Base-by-base conservation (phyloP, 139 green algal species). In the Zygnema circumcarinatum region DNA sequence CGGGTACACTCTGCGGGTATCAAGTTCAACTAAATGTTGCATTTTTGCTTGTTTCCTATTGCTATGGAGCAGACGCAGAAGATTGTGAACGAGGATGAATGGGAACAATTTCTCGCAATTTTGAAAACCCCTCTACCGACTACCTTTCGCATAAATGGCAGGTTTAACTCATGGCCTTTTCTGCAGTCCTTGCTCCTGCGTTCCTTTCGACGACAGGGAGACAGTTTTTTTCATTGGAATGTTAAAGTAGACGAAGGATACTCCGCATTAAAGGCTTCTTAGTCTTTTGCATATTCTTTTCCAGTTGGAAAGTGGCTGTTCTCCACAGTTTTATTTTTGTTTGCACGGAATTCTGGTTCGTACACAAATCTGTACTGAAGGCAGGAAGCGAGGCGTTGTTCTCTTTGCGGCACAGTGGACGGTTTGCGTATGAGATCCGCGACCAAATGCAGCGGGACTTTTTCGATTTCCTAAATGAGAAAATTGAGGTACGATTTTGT, bases 101-200 rank as follows among this genome's bases (percentile, higher is more conserved):
- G 96, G 95, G 93, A 96, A 0, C 91, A 68, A 0, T 99, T 99
- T 87, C 81, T 99, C 41, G 79, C 53, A 0, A 83, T 79, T 11
- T 91, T 99, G 38, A 88, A 92, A 38, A 93, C 56, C 36, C 94
- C 92, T 40, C 92, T 99, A 86, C 97, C 97, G 22, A 95, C 95
- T 38, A 98, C 96, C 1, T 99, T 99, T 91, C 94, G 97, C 79
- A 99, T 99, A 91, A 99, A 99, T 88, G 97, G 96, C 85, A 93
- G 80, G 84, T 89, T 29, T 68, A 33, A 16, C 79, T 29, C 54
- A 33, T 29, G 25, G 25, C 54, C 54, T 80, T 25, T 32, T 78
- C 73, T 25, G 22, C 52, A 84, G 41, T 73, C 16, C 20, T 79
- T 16, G 20, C 11, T 73, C 20, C 20, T 73, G 38, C 20, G 76